Base-by-base conservation (phyloP, 148 eudicot species). In the Simmondsia chinensis region DNA sequence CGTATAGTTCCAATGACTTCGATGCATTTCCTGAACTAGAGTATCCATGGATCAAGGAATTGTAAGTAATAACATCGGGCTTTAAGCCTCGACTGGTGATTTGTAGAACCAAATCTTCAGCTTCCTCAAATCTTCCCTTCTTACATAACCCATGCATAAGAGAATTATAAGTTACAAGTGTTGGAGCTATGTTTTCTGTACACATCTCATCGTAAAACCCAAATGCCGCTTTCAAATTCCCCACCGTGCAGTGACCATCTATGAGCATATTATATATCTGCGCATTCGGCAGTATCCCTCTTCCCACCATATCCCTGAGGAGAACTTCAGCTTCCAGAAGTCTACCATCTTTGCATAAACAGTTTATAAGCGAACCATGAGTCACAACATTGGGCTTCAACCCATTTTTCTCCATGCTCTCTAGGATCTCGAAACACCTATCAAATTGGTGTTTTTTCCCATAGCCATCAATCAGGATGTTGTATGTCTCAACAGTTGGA, bases 331-430 rank as follows among this genome's bases (percentile, higher is more conserved):
- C 94, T 66, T 88, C 96, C 50, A 74, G 58, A 65, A 72, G 69
- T 45, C 70, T 80, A 20, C 94, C 80, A 27, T 65, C 65, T 49
- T 83, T 77, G 82, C 86, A 72, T 11, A 88, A 76, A 45, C 70
- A 36, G 59, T 83, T 74, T 33, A 83, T 66, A 19, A 83, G 68
- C 34, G 86, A 74, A n/a, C 89, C 94, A 54, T 88, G 83, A n/a
- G 77, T 69, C 15, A 80, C 61, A 13, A 73, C 79, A 66, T 59
- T 68, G 9, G 89, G 89, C 48, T 65, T 70, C 33, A 83, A 33
- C 5, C 65, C 79, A 16, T 60, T 64, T 26, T 45, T 71, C 54
- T 88, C 89, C 76, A 88, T 80, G 46, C 43, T 70, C 46, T 73
- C 83, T 13, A 88, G 63, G 48, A 70, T 63, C 71, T 75, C 64